Evolutionary conservation across 768 basidiomycete genomes (phyloP), one percentile per base, ranked within the genome.

Genomic region (Xerocomus spinulosus): DNA sequence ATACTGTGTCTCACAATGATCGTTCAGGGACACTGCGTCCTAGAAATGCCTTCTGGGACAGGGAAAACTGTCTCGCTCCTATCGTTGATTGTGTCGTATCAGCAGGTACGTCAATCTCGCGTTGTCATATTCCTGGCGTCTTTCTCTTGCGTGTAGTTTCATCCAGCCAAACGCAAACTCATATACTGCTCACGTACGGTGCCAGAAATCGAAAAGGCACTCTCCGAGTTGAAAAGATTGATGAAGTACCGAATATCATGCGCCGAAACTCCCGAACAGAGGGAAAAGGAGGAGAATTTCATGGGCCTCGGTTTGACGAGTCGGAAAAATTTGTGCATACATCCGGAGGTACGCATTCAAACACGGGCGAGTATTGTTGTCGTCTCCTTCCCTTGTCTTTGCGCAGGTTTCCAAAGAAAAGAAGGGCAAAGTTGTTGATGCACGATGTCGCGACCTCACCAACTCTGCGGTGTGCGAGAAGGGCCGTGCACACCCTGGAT

Each of bases 41-140:
- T 99, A 30, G 96, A 99, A 73, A 99, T 99, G 96, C 96, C 96
- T 52, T 98, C 96, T 10, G 96, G 96, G 14, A 99, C 96, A 18
- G 96, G 96, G 20, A 99, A 99, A 74, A 99, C 96, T 0, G 96
- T 99, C 21, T 97, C 93, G 10, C 74, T 99, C 9, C 75, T 99
- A 15, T 93, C 91, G 2, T 70, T 99, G 47, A 99, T 99, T 69
- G 87, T 99, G 30, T 96, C 95, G 13, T 99, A 98, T 63, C 95
- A 98, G 70, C 93, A 96, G 74, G 95, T 61, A 26, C 33, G 26
- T 89, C 55, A 23, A 13, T 4, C 17, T 39, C 38, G 15, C 3
- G 14, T 7, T 49, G 17, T 9, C 18, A 12, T 23, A 26, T 38
- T 36, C 34, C 43, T 25, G 47, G 2, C n/a, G 38, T 32, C 39